Evolutionary conservation across 1,284 basidiomycete genomes (phyloP).

Genomic region (Ustilago hordei): DNA sequence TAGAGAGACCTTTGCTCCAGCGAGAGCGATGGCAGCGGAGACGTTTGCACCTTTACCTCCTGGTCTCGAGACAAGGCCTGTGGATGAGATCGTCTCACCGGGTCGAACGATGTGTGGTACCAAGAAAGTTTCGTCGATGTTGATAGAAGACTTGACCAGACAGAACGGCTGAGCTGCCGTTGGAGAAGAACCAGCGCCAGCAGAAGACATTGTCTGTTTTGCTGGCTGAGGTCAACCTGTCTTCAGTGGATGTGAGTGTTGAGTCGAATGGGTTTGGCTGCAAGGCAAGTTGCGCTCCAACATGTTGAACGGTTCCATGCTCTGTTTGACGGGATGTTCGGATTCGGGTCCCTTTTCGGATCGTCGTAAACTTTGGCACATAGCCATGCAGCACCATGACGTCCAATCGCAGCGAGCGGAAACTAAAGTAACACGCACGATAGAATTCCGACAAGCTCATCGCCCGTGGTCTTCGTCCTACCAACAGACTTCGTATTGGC

Average conservation of each 20-base stretch:
- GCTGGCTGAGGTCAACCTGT: background rate
- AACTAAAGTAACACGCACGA: slow-evolving; percentile 13
- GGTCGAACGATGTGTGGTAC: slow-evolving; percentile 63
- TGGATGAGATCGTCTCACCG: slow-evolving; percentile 66
- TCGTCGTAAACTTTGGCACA: background rate
- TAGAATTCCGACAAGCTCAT: slow-evolving; percentile 9
- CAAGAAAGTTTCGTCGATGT: slow-evolving; percentile 67
- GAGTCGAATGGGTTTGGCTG: background rate
- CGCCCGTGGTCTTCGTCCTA: background rate
- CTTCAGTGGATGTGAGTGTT: background rate
- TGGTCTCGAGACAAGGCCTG: slow-evolving; percentile 50
- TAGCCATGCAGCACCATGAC: slow-evolving; percentile 26
- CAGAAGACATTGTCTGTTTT: slow-evolving; percentile 10
- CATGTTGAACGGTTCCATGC: background rate
- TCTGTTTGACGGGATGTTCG: slow-evolving; percentile 21
- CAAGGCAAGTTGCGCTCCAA: background rate
- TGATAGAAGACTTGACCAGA: slow-evolving; percentile 66
- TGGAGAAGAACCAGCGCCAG: slow-evolving; percentile 8
- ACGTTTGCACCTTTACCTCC: slow-evolving; percentile 69
- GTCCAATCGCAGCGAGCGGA: slow-evolving; percentile 9
- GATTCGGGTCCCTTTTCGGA: background rate
- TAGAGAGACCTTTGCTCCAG: slow-evolving; percentile 54
- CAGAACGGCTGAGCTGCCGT: slow-evolving; percentile 37
- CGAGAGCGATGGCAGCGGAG: slow-evolving; percentile 60
- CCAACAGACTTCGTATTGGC: background rate